Evolutionary conservation across 2,329 filamentous ascomycete genomes (phyloP), one percentile per base, ranked within the genome.

Genomic region (Rhinocladiella mackenziei): DNA sequence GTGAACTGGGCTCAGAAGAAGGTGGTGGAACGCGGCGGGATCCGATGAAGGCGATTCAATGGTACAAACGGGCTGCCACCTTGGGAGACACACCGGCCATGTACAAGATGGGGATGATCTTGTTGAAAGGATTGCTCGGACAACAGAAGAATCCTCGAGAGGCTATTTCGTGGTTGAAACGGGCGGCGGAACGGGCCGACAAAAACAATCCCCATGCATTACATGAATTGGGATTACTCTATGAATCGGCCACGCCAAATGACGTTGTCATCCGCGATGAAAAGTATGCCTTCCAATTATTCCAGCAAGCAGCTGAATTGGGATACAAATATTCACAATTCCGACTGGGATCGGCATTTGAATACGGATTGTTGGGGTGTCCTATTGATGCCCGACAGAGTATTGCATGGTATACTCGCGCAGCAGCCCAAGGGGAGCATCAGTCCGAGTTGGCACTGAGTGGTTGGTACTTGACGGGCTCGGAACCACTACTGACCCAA

Each of bases 91-190:
- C 85, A 1, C 86, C 91, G 0, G 92, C 89, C 20, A 94, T 97
- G 88, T 98, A 96, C 72, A 98, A 98, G 67, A 81, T 97, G 67
- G 92, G 92, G 46, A 94, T 96, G 83, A 94, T 98, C 55, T 72
- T 87, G 50, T 77, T 97, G 42, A 97, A 97, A 65, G 92, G 91
- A 8, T 74, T 97, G 19, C 76, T 98, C n/a, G 89, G 89, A 3
- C 89, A 97, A 62, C 77, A 75, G 17, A 80, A 75, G 60, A 94
- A 94, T 60, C 78, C 87, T 2, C 78, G 84, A 31, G 92, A 97
- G 67, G 89, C 89, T 13, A 78, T 96, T 17, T 82, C 80, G 15
- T 97, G 92, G 89, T 75, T 98, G 40, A 95, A 95, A 70, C 81
- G 89, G 32, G 92, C 92, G 2, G 89, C 89, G 0, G 89, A 97